Conservation (phyloP, 2,329 filamentous ascomycete species). For the Didymella pomorum region DNA sequence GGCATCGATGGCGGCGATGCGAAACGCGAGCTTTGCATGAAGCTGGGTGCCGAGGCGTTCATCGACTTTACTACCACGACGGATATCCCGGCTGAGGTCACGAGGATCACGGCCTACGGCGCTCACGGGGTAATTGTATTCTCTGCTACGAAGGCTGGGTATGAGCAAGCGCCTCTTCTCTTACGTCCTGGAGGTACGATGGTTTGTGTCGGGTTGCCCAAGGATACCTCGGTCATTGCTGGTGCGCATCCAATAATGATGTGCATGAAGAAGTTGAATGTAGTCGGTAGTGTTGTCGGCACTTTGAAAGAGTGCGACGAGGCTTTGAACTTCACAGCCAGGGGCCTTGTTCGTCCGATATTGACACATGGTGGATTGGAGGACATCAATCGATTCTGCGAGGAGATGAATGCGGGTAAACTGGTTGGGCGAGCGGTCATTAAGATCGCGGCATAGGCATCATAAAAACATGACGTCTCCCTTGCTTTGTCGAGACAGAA, state of each 20-base stretch:
- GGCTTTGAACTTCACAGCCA: constrained; percentile 55
- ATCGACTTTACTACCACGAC: too few species aligned
- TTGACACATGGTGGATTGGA: constrained; percentile 50
- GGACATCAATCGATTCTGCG: constrained; percentile 52
- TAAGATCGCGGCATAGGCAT: constrained; percentile 43
- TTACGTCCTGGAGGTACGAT: constrained; percentile 39
- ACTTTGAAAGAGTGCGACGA: constrained; percentile 58
- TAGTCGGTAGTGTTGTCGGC: constrained; percentile 55
- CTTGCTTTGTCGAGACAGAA: too few species aligned
- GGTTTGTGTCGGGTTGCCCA: constrained; percentile 42
- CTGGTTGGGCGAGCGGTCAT: constrained; percentile 54
- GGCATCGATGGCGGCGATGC: too few species aligned
- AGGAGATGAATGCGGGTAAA: constrained; percentile 51
- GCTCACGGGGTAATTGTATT: constrained; percentile 83
- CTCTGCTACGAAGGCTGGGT: constrained; percentile 59
- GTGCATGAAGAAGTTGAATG: constrained; percentile 53
- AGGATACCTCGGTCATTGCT: constrained; percentile 32
- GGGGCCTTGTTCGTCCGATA: constrained; percentile 53
- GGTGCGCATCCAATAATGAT: constrained; percentile 49
- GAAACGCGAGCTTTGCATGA: too few species aligned
- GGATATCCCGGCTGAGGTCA: too few species aligned
- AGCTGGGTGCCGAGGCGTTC: too few species aligned
- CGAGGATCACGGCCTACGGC: too few species aligned
- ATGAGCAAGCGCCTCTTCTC: constrained; percentile 42
- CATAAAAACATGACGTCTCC: neutral